phyloP scores from a whole-genome alignment of 106 monocot species.

The Platanthera guangdongensis region DNA sequence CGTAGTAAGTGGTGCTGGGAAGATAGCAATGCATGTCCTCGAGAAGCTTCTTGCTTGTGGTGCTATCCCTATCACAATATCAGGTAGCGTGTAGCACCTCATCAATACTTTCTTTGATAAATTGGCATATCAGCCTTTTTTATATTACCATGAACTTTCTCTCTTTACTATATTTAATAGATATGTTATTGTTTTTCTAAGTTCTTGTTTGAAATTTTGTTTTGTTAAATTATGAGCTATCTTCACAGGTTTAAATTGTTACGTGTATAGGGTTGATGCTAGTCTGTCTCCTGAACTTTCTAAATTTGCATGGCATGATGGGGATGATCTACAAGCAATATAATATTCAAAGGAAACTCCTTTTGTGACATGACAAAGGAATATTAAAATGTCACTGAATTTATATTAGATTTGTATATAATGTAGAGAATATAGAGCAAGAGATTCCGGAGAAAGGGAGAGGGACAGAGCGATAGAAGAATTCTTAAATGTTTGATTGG shows the following conservation, averaged over 20 bases:
- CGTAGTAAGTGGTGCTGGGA: constrained; percentile 91
- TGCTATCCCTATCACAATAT: constrained; percentile 82
- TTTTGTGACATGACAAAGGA: not conserved
- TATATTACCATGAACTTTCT: not conserved
- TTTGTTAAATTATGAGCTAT: not conserved
- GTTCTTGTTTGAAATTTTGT: not conserved
- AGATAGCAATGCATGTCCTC: constrained; percentile 96
- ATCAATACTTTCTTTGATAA: not conserved
- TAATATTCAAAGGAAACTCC: not conserved
- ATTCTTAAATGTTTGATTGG: not conserved
- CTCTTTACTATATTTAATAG: not conserved
- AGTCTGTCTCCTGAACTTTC: not conserved
- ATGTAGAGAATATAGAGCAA: not conserved
- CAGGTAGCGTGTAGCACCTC: constrained; percentile 34
- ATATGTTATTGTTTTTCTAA: not conserved
- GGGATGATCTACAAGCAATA: not conserved
- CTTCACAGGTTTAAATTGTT: constrained; percentile 3
- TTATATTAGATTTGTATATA: not conserved
- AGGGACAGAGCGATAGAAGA: not conserved
- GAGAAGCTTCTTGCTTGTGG: constrained; percentile 93
- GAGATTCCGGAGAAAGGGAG: not conserved
- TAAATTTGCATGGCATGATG: not conserved
- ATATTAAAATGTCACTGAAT: not conserved
- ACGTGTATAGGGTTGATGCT: not conserved
- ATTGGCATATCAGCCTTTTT: not conserved